These are phyloP conservation scores for Colletotrichum limetticola DNA, from an alignment of 2,329 filamentous ascomycete genomes.

Conservation along the genomic window DNA sequence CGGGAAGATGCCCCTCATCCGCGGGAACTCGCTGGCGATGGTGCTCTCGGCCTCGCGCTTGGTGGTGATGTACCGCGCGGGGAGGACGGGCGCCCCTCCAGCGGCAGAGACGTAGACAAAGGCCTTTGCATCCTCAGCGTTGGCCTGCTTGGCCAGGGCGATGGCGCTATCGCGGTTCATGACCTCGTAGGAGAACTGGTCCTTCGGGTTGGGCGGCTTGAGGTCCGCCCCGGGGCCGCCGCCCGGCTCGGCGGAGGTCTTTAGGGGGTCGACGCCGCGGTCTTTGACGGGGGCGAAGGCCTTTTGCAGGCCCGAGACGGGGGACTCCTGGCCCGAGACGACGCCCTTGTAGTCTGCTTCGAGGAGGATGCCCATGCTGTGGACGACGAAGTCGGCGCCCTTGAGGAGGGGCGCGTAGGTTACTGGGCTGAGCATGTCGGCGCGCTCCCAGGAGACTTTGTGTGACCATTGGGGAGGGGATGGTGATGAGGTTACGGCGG, in stretches of 20 bases:
- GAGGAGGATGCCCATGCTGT: slow-evolving; percentile 94
- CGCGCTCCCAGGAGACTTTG: slow-evolving; percentile 86
- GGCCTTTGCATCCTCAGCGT: slow-evolving; percentile 69
- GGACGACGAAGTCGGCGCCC: slow-evolving; percentile 85
- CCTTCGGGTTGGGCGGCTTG: slow-evolving; percentile 72
- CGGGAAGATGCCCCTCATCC: slow-evolving; percentile 83
- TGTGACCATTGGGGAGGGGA: slow-evolving; percentile 83
- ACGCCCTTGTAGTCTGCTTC: slow-evolving; percentile 98
- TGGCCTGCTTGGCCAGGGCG: slow-evolving; percentile 81
- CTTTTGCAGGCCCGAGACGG: slow-evolving; percentile 80
- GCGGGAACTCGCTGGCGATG: slow-evolving; percentile 77
- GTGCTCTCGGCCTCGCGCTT: slow-evolving; percentile 90
- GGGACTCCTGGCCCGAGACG: slow-evolving; percentile 83
- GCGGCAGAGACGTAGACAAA: slow-evolving; percentile 94
- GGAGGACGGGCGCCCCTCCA: slow-evolving; percentile 85
- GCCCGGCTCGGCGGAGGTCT: slow-evolving; percentile 59
- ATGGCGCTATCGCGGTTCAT: slow-evolving; percentile 96
- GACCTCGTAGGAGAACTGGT: slow-evolving; percentile 91
- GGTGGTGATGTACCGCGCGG: slow-evolving; percentile 85
- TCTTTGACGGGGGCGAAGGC: slow-evolving; percentile 78
- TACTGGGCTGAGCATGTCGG: slow-evolving; percentile 84
- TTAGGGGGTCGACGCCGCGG: slow-evolving; percentile 76
- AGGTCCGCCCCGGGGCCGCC: slow-evolving; percentile 58
- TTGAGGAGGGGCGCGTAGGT: slow-evolving; percentile 83
- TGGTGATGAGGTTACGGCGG: slow-evolving; percentile 76